A percentile compares a stretch with the other conserved stretches of the same genome.
These are phyloP conservation scores for Rauvolfia tetraphylla DNA, from an alignment of 257 asterid species.

Conservation along the genomic window DNA sequence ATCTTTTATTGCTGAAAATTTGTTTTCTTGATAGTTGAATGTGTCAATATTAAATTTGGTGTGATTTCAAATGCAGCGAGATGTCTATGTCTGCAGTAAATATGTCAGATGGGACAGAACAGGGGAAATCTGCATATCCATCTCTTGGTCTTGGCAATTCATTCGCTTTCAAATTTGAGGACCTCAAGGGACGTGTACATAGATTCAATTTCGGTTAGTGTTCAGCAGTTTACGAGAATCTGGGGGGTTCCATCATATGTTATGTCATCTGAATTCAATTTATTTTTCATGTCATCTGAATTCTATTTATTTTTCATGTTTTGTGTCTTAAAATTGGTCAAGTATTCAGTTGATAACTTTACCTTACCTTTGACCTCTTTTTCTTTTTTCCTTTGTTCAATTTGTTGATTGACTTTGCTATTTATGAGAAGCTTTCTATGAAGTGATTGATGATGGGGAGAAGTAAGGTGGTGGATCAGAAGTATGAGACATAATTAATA, in stretches of 20 bases:
- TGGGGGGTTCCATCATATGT: conserved; percentile 1
- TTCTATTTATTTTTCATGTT: neutral
- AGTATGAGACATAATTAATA: neutral
- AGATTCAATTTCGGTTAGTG: conserved; percentile 78
- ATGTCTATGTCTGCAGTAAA: conserved; percentile 62
- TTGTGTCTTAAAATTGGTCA: neutral
- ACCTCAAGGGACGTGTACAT: conserved; percentile 65
- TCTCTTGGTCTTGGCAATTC: conserved; percentile 74
- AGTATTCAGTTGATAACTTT: neutral
- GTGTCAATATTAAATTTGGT: neutral
- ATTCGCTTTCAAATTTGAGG: conserved; percentile 76
- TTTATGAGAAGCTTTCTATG: neutral
- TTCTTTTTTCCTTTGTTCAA: neutral
- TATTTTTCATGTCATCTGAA: neutral
- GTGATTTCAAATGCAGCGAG: conserved; percentile 54
- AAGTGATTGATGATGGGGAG: neutral
- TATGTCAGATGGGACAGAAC: conserved; percentile 58
- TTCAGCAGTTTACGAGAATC: neutral
- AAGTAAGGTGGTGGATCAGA: neutral
- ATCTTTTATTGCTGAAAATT: neutral
- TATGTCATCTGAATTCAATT: neutral
- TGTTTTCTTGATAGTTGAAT: conserved; percentile 5
- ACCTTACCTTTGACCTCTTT: neutral
- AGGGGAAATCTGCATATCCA: conserved; percentile 62
- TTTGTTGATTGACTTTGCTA: neutral